These are phyloP conservation scores for Puccinia horiana DNA, from an alignment of 1,284 basidiomycete genomes.

Conservation along the genomic window DNA sequence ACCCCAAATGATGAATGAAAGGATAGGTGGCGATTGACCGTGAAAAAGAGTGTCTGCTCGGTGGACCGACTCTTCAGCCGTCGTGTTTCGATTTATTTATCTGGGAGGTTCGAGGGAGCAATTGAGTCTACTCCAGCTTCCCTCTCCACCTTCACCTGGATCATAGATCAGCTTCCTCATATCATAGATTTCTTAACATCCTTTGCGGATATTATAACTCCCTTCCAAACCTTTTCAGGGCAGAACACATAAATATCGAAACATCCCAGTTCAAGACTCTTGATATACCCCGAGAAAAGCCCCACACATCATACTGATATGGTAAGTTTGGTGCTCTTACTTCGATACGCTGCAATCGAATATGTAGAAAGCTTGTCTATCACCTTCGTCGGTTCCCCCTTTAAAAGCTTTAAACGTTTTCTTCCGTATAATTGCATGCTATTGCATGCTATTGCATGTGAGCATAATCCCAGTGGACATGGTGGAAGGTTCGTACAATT, in stretches of 20 bases:
- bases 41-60: not conserved
- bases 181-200: too few species aligned
- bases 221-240: too few species aligned
- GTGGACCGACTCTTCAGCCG: not conserved
- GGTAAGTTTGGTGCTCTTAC: not conserved
- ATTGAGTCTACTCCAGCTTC: too few species aligned
- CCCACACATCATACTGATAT: slow-evolving; percentile 7
- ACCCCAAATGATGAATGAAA: not conserved
- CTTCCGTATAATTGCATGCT: not conserved
- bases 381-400: not conserved
- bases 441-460: too few species aligned
- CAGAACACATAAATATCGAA: too few species aligned
- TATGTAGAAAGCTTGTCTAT: slow-evolving; percentile 15
- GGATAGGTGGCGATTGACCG: not conserved
- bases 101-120: too few species aligned
- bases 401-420: not conserved
- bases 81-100: too few species aligned
- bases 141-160: too few species aligned
- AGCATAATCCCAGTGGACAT: not conserved
- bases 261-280: not conserved
- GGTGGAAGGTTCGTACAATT: too few species aligned
- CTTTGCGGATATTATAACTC: too few species aligned
- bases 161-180: too few species aligned
- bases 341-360: not conserved
- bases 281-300: not conserved